Evolutionary conservation across 164 flowering plant genomes (phyloP).

Genomic region (Malania oleifera): DNA sequence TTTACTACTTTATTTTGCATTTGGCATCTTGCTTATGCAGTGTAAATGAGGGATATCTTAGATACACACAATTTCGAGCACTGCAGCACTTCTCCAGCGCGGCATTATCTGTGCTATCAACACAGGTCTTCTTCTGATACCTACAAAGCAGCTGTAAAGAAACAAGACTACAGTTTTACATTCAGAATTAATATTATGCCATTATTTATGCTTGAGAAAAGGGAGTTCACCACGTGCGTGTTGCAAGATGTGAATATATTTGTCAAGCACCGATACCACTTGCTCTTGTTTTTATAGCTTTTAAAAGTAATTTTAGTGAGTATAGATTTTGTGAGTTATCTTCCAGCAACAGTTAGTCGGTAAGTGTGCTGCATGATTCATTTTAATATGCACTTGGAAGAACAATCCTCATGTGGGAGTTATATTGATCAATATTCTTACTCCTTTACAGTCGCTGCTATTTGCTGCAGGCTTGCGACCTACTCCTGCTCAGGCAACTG

Average conservation of each 20-base stretch:
- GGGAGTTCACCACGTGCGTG: neutral
- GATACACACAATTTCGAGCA: constrained; percentile 89
- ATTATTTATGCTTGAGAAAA: neutral
- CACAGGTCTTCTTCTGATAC: constrained; percentile 71
- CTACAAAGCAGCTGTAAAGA: neutral
- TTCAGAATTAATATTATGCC: neutral
- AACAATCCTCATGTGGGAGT: constrained; percentile 10
- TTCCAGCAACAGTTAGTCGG: neutral
- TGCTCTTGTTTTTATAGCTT: neutral
- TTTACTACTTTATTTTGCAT: constrained; percentile 1
- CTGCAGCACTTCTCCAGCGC: constrained; percentile 91
- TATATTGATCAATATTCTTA: constrained; percentile 36
- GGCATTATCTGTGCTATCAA: constrained; percentile 84
- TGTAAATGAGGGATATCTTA: constrained; percentile 89
- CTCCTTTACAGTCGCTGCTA: constrained; percentile 83
- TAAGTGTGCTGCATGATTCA: neutral
- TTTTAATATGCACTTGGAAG: neutral
- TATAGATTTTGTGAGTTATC: neutral
- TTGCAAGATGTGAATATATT: neutral
- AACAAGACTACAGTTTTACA: neutral
- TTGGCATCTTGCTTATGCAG: constrained; percentile 35
- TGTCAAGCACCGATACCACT: neutral
- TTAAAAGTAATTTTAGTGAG: neutral
- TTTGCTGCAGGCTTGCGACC: constrained; percentile 99
- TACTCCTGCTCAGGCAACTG: constrained; percentile 97